Evolutionary conservation across 73 alveolate genomes (phyloP).

Genomic region (Uronychia setigera): DNA sequence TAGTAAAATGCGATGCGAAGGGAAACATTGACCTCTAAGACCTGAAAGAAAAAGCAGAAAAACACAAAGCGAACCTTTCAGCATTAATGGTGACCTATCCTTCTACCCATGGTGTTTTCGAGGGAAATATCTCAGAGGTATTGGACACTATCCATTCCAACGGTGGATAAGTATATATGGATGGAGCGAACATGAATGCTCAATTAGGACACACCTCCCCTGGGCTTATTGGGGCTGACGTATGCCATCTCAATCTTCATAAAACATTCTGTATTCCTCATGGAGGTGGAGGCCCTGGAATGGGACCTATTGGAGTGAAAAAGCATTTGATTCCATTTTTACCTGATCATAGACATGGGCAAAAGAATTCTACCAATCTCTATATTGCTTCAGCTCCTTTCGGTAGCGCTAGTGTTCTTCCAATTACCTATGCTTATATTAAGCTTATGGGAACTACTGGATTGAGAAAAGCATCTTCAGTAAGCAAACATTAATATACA

Average conservation of each 20-base stretch:
- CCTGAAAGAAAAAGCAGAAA: constrained; percentile 67
- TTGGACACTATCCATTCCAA: constrained; percentile 70
- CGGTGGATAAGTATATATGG: constrained; percentile 95
- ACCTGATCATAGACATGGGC: constrained; percentile 65
- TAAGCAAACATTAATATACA: neutral
- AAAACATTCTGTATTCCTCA: constrained; percentile 96
- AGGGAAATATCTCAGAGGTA: constrained; percentile 75
- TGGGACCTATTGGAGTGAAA: constrained; percentile 95
- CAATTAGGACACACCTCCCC: constrained; percentile 93
- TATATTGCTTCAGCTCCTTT: constrained; percentile 76
- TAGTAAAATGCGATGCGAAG: constrained; percentile 60
- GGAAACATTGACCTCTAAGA: constrained; percentile 67
- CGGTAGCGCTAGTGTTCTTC: constrained; percentile 83
- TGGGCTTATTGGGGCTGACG: constrained; percentile 95
- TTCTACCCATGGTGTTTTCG: constrained; percentile 95
- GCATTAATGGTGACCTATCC: constrained; percentile 95
- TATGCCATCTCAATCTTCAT: constrained; percentile 91
- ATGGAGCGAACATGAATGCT: constrained; percentile 97
- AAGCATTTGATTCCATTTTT: constrained; percentile 75
- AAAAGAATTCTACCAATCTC: neutral
- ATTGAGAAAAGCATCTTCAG: constrained; percentile 34
- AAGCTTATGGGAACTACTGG: constrained; percentile 78
- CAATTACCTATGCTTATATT: constrained; percentile 75
- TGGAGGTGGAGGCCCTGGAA: constrained; percentile 99
- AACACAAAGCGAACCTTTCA: constrained; percentile 77